phyloP scores from a whole-genome alignment of 129 eudicot species.

The Ambrosia artemisiifolia region DNA sequence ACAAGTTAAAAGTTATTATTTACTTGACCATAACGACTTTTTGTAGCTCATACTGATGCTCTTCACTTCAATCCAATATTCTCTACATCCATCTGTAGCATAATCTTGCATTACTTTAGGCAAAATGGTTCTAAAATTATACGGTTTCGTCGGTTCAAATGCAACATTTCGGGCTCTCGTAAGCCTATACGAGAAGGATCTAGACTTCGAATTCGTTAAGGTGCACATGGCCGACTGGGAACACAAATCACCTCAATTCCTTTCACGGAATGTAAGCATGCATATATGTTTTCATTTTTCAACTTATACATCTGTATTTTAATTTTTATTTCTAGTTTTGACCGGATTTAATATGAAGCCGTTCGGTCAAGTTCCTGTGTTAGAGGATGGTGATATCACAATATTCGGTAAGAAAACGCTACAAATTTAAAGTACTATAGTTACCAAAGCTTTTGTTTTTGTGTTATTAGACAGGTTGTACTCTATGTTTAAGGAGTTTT shows the following conservation, averaged over 20 bases:
- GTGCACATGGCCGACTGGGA: conserved; percentile 32
- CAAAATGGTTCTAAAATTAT: conserved; percentile 38
- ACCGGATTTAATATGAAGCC: conserved; percentile 28
- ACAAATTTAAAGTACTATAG: no score
- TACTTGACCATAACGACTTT: no score
- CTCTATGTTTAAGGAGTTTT: no score
- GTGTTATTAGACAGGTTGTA: no score
- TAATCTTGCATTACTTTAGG: no score
- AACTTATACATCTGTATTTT: not conserved
- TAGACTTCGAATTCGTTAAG: conserved; percentile 39
- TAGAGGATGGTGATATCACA: conserved; percentile 37
- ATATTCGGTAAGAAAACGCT: conserved; percentile 46
- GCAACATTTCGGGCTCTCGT: conserved; percentile 38
- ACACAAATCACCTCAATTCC: conserved; percentile 48
- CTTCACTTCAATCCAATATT: no score
- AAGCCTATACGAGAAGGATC: conserved; percentile 40
- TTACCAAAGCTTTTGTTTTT: no score
- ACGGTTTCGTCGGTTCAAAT: conserved; percentile 36
- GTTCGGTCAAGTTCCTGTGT: conserved; percentile 48
- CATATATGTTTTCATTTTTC: not conserved
- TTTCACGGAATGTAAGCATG: conserved; percentile 49
- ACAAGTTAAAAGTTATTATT: no score
- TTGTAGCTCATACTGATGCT: no score
- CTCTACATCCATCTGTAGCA: no score
- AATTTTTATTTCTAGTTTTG: not conserved